Conservation (phyloP, 495 filamentous ascomycete genomes). For the Penicillium herquei region DNA sequence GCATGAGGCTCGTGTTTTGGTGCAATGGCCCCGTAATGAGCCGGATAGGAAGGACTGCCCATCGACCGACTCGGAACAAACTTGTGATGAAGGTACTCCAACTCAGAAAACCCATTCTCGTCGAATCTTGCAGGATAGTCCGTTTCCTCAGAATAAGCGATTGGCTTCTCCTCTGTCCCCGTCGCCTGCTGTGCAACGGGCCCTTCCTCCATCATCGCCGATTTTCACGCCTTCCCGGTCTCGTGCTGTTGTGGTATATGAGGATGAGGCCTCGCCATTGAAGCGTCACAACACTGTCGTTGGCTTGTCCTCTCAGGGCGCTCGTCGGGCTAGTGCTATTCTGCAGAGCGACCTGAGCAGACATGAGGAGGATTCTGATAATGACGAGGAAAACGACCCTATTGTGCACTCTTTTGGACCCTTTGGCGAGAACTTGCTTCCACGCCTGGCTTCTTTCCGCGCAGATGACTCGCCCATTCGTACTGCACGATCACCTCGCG, state of each 20-base stretch:
- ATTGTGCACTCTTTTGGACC: constrained; percentile 88
- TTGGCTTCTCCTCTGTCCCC: constrained; percentile 73
- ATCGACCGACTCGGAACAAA: constrained; percentile 63
- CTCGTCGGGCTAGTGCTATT: constrained; percentile 29
- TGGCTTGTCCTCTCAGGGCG: constrained; percentile 21
- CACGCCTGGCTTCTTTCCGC: constrained; percentile 72
- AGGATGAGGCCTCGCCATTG: constrained; percentile 51
- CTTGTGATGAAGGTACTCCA: constrained; percentile 61
- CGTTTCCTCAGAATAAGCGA: constrained; percentile 59
- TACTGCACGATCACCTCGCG: constrained; percentile 31
- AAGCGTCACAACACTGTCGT: constrained; percentile 33
- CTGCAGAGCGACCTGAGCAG: constrained; percentile 53
- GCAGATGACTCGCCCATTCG: constrained; percentile 55
- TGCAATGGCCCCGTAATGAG: constrained; percentile 77
- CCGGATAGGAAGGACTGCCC: constrained; percentile 52
- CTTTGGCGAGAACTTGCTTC: constrained; percentile 76
- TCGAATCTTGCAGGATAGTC: constrained; percentile 55
- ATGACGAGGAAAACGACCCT: constrained; percentile 90
- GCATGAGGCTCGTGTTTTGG: constrained; percentile 82
- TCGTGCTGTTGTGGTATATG: constrained; percentile 59
- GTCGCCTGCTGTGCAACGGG: constrained; percentile 55
- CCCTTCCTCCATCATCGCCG: constrained; percentile 44
- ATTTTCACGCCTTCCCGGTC: constrained; percentile 40
- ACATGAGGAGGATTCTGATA: constrained; percentile 66
- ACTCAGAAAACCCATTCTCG: constrained; percentile 30